phyloP scores from a whole-genome alignment of 1,284 basidiomycete genomes.

The Cryptococcus neoformans region DNA sequence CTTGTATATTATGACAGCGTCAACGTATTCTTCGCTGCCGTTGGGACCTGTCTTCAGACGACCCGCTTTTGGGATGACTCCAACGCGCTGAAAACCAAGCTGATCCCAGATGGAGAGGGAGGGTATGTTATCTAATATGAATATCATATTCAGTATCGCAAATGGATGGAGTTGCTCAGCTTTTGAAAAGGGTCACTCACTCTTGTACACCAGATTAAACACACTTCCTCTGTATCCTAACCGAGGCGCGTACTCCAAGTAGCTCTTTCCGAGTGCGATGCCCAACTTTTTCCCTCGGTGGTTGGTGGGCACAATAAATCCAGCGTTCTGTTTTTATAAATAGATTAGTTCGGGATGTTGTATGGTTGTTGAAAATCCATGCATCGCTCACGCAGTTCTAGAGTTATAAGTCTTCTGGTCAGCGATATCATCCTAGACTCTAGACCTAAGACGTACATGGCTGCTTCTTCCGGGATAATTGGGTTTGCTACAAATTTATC shows the following conservation, averaged over 20 bases:
- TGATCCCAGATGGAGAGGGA: slow-evolving; percentile 75
- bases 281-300: slow-evolving; percentile 72
- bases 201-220: slow-evolving; percentile 90
- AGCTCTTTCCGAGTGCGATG: slow-evolving; percentile 69
- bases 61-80: slow-evolving; percentile 81
- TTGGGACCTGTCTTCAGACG: slow-evolving; percentile 62
- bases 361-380: background rate
- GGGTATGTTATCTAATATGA: slow-evolving; percentile 53
- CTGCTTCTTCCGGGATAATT: slow-evolving; percentile 92
- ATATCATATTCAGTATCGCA: slow-evolving; percentile 9
- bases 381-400: slow-evolving; percentile 25
- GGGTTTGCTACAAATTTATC: slow-evolving; percentile 64
- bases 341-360: background rate
- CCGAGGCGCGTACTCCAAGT: slow-evolving; percentile 71
- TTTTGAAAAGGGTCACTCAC: slow-evolving; percentile 47
- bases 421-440: background rate
- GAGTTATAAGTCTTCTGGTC: background rate
- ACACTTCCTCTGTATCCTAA: slow-evolving; percentile 77
- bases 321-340: slow-evolving; percentile 53
- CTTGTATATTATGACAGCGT: slow-evolving; percentile 83
- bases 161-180: background rate
- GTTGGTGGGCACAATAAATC: slow-evolving; percentile 74
- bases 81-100: slow-evolving; percentile 76
- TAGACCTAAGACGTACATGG: slow-evolving; percentile 61
- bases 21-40: slow-evolving; percentile 76